Evolutionary conservation across 306 rosid genomes (phyloP).

Genomic region (Dryas alaskensis): DNA sequence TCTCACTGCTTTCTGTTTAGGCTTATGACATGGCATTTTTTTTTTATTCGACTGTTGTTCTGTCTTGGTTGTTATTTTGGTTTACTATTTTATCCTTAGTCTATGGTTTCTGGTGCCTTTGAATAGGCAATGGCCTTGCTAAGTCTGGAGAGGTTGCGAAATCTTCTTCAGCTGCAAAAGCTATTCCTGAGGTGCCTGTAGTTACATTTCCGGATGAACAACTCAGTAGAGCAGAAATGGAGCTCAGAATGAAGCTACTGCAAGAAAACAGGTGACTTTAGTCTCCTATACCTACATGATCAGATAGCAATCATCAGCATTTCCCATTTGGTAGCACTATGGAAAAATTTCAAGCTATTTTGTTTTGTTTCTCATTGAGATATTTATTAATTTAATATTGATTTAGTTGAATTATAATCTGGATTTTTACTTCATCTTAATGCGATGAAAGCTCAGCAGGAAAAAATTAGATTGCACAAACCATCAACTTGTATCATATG

Average conservation of each 20-base stretch:
- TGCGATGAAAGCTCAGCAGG: background rate
- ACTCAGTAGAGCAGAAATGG: conserved; percentile 69
- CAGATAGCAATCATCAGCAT: background rate
- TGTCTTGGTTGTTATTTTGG: background rate
- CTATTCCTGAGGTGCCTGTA: conserved; percentile 27
- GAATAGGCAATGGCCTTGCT: conserved; percentile 62
- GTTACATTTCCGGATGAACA: conserved; percentile 51
- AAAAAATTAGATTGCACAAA: background rate
- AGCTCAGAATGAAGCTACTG: conserved; percentile 75
- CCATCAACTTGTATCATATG: background rate
- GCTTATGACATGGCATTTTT: background rate
- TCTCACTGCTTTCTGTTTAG: conserved; percentile 9
- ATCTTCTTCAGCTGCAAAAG: background rate
- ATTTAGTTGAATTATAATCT: background rate
- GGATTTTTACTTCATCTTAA: background rate
- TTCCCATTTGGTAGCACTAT: too few relatives aligned
- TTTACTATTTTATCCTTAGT: conserved; percentile 18
- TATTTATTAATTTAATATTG: background rate
- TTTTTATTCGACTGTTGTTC: background rate
- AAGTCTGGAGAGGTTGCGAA: conserved; percentile 54
- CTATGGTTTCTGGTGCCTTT: conserved; percentile 33
- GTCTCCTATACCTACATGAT: conserved; percentile 12
- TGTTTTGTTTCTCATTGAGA: background rate
- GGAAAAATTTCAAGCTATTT: background rate
- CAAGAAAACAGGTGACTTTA: conserved; percentile 71